Evolutionary conservation across 1,139 yeast species (phyloP).

Genomic region (Kazachstania sp.): DNA sequence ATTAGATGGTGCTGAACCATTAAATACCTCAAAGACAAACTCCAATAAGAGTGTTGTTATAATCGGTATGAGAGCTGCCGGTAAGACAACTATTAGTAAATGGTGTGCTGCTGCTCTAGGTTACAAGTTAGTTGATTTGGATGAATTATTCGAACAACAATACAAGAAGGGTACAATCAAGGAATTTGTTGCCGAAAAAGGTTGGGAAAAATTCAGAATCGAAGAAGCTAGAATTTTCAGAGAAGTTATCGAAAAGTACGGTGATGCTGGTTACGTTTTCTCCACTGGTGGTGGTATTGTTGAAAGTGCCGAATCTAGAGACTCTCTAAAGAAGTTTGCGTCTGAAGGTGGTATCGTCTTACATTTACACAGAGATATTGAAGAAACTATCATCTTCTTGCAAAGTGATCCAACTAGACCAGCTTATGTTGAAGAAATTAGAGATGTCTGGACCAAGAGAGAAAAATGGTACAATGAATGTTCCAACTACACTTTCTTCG

Average conservation of each 20-base stretch:
- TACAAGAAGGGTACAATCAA: slow-evolving; percentile 48
- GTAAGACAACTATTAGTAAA: slow-evolving; percentile 78
- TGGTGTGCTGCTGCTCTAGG: slow-evolving; percentile 72
- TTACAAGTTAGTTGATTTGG: slow-evolving; percentile 70
- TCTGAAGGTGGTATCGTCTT: slow-evolving; percentile 57
- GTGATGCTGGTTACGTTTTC: slow-evolving; percentile 53
- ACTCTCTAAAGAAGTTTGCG: slow-evolving; percentile 46
- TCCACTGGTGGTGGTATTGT: slow-evolving; percentile 98
- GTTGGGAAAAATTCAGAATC: slow-evolving; percentile 82
- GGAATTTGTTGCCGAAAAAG: slow-evolving; percentile 53
- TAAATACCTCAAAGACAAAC: slow-evolving; percentile 12
- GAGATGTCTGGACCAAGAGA: slow-evolving; percentile 76
- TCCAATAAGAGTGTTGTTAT: slow-evolving; percentile 52
- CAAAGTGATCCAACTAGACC: slow-evolving; percentile 78
- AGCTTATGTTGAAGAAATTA: slow-evolving; percentile 69
- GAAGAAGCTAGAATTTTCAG: slow-evolving; percentile 55
- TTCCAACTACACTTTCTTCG: slow-evolving; percentile 69
- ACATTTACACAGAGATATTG: slow-evolving; percentile 82
- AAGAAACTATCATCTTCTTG: slow-evolving; percentile 68
- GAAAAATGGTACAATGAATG: slow-evolving; percentile 73
- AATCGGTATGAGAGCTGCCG: slow-evolving; percentile 98
- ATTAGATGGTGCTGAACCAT: slow-evolving; percentile 61
- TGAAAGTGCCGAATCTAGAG: slow-evolving; percentile 64
- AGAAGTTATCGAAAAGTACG: slow-evolving; percentile 40
- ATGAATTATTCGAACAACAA: slow-evolving; percentile 54